Conservation (phyloP, 495 filamentous ascomycete genomes). For the Thermochaetoides thermophila region DNA sequence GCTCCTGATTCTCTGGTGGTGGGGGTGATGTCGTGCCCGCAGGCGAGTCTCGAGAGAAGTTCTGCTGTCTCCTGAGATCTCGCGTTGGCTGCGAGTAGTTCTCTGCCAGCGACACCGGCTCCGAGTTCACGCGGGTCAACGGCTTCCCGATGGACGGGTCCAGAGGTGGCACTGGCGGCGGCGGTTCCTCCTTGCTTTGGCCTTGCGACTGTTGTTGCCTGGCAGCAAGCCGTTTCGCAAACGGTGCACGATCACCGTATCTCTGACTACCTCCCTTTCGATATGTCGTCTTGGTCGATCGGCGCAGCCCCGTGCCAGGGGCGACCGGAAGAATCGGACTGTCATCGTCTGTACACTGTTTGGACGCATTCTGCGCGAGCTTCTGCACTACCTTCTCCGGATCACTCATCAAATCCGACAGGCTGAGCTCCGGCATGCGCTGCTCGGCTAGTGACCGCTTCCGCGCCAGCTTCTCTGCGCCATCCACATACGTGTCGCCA, state of each 20-base stretch:
- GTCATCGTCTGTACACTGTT: conserved; percentile 40
- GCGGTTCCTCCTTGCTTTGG: conserved; percentile 41
- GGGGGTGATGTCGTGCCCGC: not conserved
- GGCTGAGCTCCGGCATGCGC: conserved; percentile 40
- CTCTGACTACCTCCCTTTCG: conserved; percentile 59
- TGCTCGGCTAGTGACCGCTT: conserved; percentile 48
- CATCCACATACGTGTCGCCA: conserved; percentile 62
- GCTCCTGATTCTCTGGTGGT: conserved; percentile 1
- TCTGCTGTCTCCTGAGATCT: conserved; percentile 29
- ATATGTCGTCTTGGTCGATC: conserved; percentile 88
- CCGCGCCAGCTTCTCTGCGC: conserved; percentile 68
- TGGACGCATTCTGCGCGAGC: conserved; percentile 36
- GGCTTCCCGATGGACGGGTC: conserved; percentile 39
- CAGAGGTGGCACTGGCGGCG: conserved; percentile 23
- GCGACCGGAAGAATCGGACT: conserved; percentile 72
- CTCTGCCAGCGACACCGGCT: conserved; percentile 43
- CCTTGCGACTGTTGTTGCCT: conserved; percentile 41
- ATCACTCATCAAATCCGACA: conserved; percentile 73
- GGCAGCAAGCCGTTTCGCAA: conserved; percentile 54
- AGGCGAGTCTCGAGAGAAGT: conserved; percentile 20
- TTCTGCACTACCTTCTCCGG: conserved; percentile 53
- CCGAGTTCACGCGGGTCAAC: conserved; percentile 59
- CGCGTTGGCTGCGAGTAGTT: conserved; percentile 38
- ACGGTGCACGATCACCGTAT: conserved; percentile 34
- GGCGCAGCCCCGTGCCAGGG: conserved; percentile 62